Evolutionary conservation across 176 grass and related monocot genomes (phyloP).

Genomic region (Eleusine coracana): DNA sequence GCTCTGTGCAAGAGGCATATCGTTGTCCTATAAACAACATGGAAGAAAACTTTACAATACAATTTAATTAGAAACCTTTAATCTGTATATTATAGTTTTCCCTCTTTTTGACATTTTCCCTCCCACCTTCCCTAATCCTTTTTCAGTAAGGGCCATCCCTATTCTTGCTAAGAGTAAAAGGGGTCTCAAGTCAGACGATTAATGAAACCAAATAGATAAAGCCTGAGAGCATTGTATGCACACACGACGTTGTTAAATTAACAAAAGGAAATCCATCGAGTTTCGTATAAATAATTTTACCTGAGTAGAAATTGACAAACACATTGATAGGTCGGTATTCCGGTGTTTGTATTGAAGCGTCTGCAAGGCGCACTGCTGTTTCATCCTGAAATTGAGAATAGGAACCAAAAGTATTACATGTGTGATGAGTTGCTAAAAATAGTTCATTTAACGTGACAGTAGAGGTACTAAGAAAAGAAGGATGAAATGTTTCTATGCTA

Average conservation of each 20-base stretch:
- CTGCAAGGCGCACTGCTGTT: constrained; percentile 67
- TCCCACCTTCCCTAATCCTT: neutral
- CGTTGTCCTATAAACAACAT: neutral
- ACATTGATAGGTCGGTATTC: constrained; percentile 88
- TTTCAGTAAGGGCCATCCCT: neutral
- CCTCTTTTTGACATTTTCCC: neutral
- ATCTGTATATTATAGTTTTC: neutral
- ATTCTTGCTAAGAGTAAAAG: neutral
- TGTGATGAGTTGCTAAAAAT: neutral
- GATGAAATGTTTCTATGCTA: neutral
- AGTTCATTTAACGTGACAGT: neutral
- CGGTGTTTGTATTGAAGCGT: constrained; percentile 68
- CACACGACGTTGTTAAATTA: constrained; percentile 7
- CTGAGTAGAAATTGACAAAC: constrained; percentile 94
- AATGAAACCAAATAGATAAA: constrained; percentile 13
- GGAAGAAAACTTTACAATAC: neutral
- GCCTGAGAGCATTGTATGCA: neutral
- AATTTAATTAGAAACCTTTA: neutral
- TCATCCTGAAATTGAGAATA: constrained; percentile 67
- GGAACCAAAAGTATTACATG: neutral
- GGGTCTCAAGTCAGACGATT: neutral
- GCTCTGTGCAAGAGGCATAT: neutral
- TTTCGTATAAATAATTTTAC: constrained; percentile 38
- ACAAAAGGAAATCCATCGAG: neutral
- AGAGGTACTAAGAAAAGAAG: constrained; percentile 4